phyloP scores from a whole-genome alignment of 179 eudicot species.

The Amaranthus tricolor region DNA sequence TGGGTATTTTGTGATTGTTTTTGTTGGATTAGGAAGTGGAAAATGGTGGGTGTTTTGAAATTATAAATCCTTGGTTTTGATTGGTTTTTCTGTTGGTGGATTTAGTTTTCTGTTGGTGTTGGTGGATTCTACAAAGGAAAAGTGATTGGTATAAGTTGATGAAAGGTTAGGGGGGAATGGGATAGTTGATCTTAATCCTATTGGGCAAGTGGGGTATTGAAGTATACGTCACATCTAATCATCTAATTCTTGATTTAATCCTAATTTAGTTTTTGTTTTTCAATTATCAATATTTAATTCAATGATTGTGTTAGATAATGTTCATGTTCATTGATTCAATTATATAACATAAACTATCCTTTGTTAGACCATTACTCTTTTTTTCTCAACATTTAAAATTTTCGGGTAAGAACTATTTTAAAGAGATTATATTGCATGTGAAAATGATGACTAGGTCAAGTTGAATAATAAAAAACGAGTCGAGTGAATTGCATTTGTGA shows the following conservation, averaged over 20 bases:
- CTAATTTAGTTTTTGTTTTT: neutral
- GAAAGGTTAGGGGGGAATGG: neutral
- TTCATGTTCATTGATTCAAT: too few species aligned
- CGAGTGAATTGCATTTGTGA: too few species aligned
- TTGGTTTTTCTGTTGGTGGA: constrained; percentile 6
- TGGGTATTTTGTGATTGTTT: neutral
- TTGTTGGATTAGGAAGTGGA: neutral
- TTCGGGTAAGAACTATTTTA: too few species aligned
- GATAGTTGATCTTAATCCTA: constrained; percentile 4
- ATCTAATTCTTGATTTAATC: constrained; percentile 13
- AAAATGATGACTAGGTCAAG: too few species aligned
- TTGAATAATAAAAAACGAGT: too few species aligned
- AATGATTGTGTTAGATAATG: too few species aligned
- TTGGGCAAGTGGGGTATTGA: constrained; percentile 21
- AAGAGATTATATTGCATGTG: too few species aligned
- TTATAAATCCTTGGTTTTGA: neutral
- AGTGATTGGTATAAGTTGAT: constrained; percentile 5
- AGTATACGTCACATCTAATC: constrained; percentile 12
- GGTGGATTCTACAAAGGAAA: neutral
- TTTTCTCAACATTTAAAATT: too few species aligned
- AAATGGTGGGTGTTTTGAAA: neutral
- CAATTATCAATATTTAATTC: too few species aligned
- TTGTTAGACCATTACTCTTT: too few species aligned
- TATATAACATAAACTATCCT: too few species aligned
- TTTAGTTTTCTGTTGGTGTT: constrained; percentile 7